Base-by-base conservation (phyloP, 2,329 filamentous ascomycete genomes). In the Didymella exigua region DNA sequence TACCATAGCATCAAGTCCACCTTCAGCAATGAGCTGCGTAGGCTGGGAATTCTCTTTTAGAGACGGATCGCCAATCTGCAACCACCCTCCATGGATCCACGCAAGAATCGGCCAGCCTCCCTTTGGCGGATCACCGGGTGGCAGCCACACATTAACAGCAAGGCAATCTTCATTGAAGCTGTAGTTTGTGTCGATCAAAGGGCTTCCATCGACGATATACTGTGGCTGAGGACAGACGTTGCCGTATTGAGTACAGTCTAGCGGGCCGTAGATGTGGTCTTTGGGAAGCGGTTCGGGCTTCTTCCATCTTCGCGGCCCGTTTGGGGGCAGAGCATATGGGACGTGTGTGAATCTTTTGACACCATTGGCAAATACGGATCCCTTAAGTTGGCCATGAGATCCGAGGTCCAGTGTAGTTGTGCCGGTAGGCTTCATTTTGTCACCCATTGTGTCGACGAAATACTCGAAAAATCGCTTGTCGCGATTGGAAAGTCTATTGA, bases 21-120 rank as follows among this genome's bases (percentile, higher is more conserved):
- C 53, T 24, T 50, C 47, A 27, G 53, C 33, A 19, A 56, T 27
- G 23, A 56, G 42, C 40, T 56, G 46, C 16, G 53, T 56, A 10
- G 53, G 47, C 23, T 56, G 46, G 5, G 47, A 37, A 10, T 47
- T 34, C 18, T 50, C 46, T 8, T 36, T 54, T 11, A 54, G 33
- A 5, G 50, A 48, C 10, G 50, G 37, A 21, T 54, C 34, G 16
- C 50, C 50, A 16, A 54, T 54, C 19, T 54, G 50, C 11, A 54
- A 40, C 50, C 50, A 54, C 4, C 50, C 50, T 10, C 50, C 50
- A 27, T 54, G 50, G 10, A 54, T 54, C 44, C 44, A 54, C 2
- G 44, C 44, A 24, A 54, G 50, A 31, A 54, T 48, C n/a, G 50
- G 50, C 50, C 50, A 54, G 10, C 50, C 50, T 4, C 24, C 11